phyloP scores from a whole-genome alignment of 108 stramenopile genomes.

The Discostella stelligeroides region DNA sequence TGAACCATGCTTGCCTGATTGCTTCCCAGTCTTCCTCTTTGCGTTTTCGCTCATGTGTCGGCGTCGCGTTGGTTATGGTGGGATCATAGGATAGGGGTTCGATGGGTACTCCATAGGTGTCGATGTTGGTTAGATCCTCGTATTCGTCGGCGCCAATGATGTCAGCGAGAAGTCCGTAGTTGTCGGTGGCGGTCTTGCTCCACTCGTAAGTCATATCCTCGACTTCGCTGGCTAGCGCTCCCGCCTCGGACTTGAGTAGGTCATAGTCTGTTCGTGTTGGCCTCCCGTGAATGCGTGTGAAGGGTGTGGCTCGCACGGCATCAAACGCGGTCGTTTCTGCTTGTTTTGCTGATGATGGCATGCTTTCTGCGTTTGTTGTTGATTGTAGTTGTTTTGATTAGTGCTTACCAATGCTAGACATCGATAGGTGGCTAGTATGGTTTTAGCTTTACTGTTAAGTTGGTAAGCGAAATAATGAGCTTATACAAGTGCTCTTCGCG shows the following conservation, averaged over 20 bases:
- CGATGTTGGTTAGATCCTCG: not conserved
- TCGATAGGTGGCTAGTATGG: no score
- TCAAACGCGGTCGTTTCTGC: not conserved
- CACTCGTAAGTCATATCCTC: not conserved
- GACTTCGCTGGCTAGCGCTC: no score
- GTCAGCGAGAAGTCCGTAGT: not conserved
- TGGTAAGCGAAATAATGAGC: no score
- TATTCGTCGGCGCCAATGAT: not conserved
- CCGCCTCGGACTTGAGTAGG: no score
- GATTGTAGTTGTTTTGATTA: not conserved
- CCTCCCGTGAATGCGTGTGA: not conserved
- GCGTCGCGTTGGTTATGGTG: not conserved
- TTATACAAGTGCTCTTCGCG: no score
- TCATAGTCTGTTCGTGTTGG: not conserved
- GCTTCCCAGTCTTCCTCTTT: no score
- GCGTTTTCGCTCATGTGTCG: not conserved
- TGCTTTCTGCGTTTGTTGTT: constrained; percentile 3
- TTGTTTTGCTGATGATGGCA: no score
- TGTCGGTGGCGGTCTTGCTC: not conserved
- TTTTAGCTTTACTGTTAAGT: no score
- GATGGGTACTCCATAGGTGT: not conserved
- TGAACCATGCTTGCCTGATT: not conserved
- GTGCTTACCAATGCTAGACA: constrained; percentile 4
- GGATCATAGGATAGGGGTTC: not conserved
- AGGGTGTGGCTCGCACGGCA: not conserved